Evolutionary conservation across 768 basidiomycete species (phyloP).

Genomic region (Boletus patriciae): DNA sequence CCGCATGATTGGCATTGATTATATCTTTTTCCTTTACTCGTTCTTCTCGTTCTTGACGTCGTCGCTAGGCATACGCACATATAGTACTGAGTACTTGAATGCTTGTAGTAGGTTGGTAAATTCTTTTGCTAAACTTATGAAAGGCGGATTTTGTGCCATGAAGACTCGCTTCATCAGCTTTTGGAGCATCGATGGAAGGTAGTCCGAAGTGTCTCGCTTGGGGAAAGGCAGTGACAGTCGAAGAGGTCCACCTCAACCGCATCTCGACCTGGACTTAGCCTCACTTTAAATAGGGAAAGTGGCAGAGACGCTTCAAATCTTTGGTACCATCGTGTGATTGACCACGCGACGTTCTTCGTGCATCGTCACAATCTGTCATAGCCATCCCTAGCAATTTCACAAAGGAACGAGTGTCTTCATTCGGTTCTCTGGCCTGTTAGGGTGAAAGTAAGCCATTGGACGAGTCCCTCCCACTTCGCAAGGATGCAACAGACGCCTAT

Average conservation of each 20-base stretch:
- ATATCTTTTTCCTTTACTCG: background rate
- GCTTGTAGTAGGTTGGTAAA: constrained; percentile 9
- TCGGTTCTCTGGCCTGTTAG: background rate
- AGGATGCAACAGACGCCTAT: background rate
- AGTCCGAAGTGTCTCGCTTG: background rate
- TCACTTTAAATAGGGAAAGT: too few species aligned
- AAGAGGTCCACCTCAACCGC: too few species aligned
- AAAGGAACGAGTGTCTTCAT: background rate
- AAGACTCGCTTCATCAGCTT: background rate
- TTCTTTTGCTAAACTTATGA: constrained; percentile 7
- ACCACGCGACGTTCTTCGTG: too few species aligned
- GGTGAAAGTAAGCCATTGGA: background rate
- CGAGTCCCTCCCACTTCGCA: background rate
- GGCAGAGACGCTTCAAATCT: too few species aligned
- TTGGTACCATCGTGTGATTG: too few species aligned
- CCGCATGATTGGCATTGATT: constrained; percentile 8
- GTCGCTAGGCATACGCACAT: background rate
- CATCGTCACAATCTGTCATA: too few species aligned
- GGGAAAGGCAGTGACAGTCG: too few species aligned
- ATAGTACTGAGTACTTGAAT: constrained; percentile 17
- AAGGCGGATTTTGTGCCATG: constrained; percentile 23
- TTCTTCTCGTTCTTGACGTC: background rate
- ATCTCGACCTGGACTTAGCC: too few species aligned
- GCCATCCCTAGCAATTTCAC: too few species aligned
- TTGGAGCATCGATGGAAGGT: background rate